Evolutionary conservation across 2,329 filamentous ascomycete genomes (phyloP).

Genomic region (Albophoma yamanashiensis): DNA sequence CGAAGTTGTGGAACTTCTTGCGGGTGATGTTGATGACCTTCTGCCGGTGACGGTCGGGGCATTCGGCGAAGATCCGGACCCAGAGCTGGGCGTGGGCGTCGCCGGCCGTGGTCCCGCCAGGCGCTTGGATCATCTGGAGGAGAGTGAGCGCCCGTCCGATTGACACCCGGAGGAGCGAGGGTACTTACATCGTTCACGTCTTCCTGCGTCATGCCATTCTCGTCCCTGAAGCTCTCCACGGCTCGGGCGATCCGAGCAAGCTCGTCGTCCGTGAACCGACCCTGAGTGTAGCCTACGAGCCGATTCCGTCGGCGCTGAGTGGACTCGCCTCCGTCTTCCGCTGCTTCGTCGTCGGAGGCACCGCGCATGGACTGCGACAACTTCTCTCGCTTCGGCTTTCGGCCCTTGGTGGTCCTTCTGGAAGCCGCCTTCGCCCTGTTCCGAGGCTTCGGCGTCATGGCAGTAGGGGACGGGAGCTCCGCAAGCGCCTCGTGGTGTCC

Average conservation of each 20-base stretch:
- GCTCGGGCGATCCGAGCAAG: conserved; percentile 26
- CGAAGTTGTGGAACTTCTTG: conserved; percentile 55
- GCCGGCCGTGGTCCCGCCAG: conserved; percentile 23
- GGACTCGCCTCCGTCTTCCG: conserved; percentile 5
- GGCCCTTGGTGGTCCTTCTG: conserved; percentile 11
- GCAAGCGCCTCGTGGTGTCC: conserved; percentile 6
- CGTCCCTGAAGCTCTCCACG: conserved; percentile 32
- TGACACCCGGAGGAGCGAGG: conserved; percentile 5
- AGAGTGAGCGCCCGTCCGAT: neutral
- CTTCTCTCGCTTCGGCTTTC: conserved; percentile 7
- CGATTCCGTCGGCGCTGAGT: conserved; percentile 11
- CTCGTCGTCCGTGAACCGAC: conserved; percentile 33
- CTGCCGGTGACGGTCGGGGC: conserved; percentile 38
- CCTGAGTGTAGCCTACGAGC: conserved; percentile 20
- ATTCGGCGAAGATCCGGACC: conserved; percentile 33
- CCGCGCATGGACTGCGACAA: conserved; percentile 12
- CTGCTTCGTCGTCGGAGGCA: conserved; percentile 8
- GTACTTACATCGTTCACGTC: conserved; percentile 34
- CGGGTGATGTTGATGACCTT: conserved; percentile 47
- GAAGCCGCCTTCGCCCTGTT: conserved; percentile 17
- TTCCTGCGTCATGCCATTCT: conserved; percentile 29
- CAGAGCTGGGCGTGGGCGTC: conserved; percentile 35
- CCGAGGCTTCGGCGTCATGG: conserved; percentile 18
- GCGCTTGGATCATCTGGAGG: conserved; percentile 24
- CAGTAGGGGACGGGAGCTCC: conserved; percentile 22